Base-by-base conservation (phyloP, 805 yeast species). In the Wickerhamomyces strasburgensis region DNA sequence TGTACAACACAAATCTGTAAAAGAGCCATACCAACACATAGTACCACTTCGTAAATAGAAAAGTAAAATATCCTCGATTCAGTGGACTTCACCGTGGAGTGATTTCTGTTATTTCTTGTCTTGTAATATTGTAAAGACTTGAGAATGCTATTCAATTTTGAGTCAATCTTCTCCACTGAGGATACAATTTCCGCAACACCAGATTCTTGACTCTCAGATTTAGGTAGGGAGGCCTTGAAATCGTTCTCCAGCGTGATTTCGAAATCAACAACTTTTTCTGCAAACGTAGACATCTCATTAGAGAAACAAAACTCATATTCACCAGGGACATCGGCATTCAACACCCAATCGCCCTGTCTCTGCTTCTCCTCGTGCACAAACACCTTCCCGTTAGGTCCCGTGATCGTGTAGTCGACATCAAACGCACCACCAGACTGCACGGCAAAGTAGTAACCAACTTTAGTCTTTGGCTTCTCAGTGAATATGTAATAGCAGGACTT, bases 91-190 rank as follows among this genome's bases (percentile, higher is more conserved):
- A 86, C 96, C 32, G 96, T 86, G 37, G 82, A 76, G 61, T 86
- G 93, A 65, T 90, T 90, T 65, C 98, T 76, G 65, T 78, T 78
- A 62, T 85, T 90, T 67, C 98, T 81, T 10, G 94, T 80, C 63
- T 80, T 84, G 70, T 89, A 88, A 62, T 89, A 84, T 51, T 81
- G 84, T 57, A 90, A 65, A 27, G 79, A 67, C 47, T 71, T 71
- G 49, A 72, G 65, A 43, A 84, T 64, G 10, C 68, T 66, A 47
- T 71, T 73, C 54, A 83, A 67, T 51, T 80, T 81, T 6, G 56
- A 49, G 49, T 81, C 87, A 42, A 84, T 79, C 38, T 62, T 64
- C 39, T 69, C 71, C 17, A 81, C 76, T 3, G 81, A 70, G 21
- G 51, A 33, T 39, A 47, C 49, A 48, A 56, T 31, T 17, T 48